Base-by-base conservation (phyloP, 768 basidiomycete genomes). In the Tylopilus sp. region DNA sequence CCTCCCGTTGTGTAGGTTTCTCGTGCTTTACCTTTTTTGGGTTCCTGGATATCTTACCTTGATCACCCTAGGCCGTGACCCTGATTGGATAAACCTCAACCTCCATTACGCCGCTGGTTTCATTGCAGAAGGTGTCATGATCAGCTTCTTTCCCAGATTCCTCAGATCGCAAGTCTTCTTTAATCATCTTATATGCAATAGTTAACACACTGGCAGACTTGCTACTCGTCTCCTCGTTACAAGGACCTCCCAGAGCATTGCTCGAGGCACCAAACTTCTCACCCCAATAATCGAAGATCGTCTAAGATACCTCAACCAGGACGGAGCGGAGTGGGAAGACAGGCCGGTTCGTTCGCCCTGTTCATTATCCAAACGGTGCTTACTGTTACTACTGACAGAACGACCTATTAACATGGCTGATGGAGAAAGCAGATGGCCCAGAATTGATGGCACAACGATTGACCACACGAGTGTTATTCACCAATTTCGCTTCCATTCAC, bases 1-100 rank as follows among this genome's bases (percentile, higher is more conserved):
- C 0, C 59, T 71, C 22, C 77, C 78, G 10, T 43, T 77, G 2
- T 80, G 80, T 78, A 40, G 30, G 39, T 9, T 23, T 22, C 9
- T 26, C 2, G 10, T 18, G 3, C n/a, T 8, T 38, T 2, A 3
- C 36, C 4, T 18, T 9, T 18, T 36, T n/a, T n/a, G n/a, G n/a
- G n/a, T n/a, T n/a, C 15, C n/a, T 18, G 11, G 4, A 11, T 8
- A 35, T 20, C 40, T 12, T 22, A 10, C 2, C 30, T n/a, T 17
- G 13, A 9, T 57, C 15, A 0, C 28, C 21, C 20, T 21, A 50
- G 50, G 50, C 2, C 50, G 36, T 13, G 11, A 54, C 8, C 33
- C 38, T 0, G 44, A 54, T 3, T 54, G 53, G 53, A 23, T 54
- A 15, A 40, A 46, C 22, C n/a, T 54, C 15, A 46, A 28, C 21